These are phyloP conservation scores for Kodamaea fungicola DNA, from an alignment of 1,139 yeast genomes.

Conservation along the genomic window DNA sequence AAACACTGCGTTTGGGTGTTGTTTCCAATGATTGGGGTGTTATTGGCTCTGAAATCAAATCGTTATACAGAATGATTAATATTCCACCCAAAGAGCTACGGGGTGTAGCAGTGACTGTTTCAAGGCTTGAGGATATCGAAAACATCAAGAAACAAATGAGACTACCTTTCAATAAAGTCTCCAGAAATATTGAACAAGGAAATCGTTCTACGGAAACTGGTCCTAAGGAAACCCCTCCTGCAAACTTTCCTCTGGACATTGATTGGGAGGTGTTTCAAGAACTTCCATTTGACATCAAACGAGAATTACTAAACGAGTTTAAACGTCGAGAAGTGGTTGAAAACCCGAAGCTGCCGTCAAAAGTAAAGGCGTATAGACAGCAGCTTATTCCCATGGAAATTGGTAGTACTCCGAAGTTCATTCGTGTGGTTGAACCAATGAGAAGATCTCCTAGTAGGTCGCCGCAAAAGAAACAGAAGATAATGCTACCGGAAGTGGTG, in stretches of 20 bases:
- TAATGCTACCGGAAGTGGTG: not conserved
- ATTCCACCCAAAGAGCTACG: constrained; percentile 68
- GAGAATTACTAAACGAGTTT: constrained; percentile 47
- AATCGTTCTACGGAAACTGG: not conserved
- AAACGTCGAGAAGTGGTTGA: constrained; percentile 27
- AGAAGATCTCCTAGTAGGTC: constrained; percentile 17
- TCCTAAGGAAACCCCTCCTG: not conserved
- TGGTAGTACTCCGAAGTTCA: constrained; percentile 30
- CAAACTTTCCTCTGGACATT: constrained; percentile 21
- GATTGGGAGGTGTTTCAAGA: constrained; percentile 54
- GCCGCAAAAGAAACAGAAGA: constrained; percentile 10
- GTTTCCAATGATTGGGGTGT: constrained; percentile 62
- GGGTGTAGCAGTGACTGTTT: constrained; percentile 73
- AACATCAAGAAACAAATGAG: constrained; percentile 36
- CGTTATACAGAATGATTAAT: constrained; percentile 52
- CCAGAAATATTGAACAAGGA: not conserved
- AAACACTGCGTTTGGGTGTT: constrained; percentile 58
- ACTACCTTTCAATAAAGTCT: constrained; percentile 29
- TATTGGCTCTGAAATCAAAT: constrained; percentile 58
- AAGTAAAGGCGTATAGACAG: constrained; percentile 32
- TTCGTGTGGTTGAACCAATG: constrained; percentile 32
- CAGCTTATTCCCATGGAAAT: constrained; percentile 36
- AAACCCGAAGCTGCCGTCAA: not conserved
- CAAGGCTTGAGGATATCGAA: constrained; percentile 46
- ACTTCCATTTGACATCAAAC: constrained; percentile 51